Conservation (phyloP, 2,329 filamentous ascomycete species). For the Cordyceps pruinosa region DNA sequence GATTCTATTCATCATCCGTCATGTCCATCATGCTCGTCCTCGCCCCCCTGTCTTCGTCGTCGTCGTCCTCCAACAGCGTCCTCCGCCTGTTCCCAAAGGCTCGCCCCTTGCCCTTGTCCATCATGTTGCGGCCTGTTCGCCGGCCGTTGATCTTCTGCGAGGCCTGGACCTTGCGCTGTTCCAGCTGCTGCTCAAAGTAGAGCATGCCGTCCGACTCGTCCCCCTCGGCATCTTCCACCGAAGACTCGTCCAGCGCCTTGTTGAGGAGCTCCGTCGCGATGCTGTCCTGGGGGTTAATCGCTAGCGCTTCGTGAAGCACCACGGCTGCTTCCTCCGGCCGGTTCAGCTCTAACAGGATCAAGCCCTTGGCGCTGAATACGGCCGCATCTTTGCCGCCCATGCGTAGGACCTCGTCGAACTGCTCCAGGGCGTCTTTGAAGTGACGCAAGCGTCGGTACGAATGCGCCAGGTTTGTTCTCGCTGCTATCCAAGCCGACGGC, state of each 20-base stretch:
- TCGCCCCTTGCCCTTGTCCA: slow-evolving; percentile 41
- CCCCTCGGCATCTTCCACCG: slow-evolving; percentile 36
- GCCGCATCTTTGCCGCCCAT: slow-evolving; percentile 72
- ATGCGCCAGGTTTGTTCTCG: slow-evolving; percentile 83
- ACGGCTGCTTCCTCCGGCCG: slow-evolving; percentile 70
- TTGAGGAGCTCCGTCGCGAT: slow-evolving; percentile 73
- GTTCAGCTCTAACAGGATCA: slow-evolving; percentile 74
- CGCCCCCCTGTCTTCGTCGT: slow-evolving; percentile 27
- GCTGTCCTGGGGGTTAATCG: slow-evolving; percentile 70
- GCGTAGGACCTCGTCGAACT: slow-evolving; percentile 83
- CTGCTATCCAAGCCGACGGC: slow-evolving; percentile 73
- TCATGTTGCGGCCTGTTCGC: slow-evolving; percentile 20
- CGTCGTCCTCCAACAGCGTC: slow-evolving; percentile 28
- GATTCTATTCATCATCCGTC: slow-evolving; percentile 44
- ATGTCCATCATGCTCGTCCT: slow-evolving; percentile 48
- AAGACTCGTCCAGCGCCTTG: slow-evolving; percentile 61
- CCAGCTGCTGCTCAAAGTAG: slow-evolving; percentile 47
- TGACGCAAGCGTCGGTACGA: slow-evolving; percentile 67
- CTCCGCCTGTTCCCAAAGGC: slow-evolving; percentile 27
- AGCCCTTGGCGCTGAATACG: slow-evolving; percentile 74
- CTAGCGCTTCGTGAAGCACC: slow-evolving; percentile 77
- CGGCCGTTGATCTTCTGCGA: slow-evolving; percentile 29
- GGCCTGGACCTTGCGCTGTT: slow-evolving; percentile 39
- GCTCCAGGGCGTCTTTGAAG: slow-evolving; percentile 63
- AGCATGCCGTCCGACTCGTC: slow-evolving; percentile 41